These are phyloP conservation scores for Aureobasidium sp. DNA, from an alignment of 2,329 filamentous ascomycete species.

Conservation along the genomic window DNA sequence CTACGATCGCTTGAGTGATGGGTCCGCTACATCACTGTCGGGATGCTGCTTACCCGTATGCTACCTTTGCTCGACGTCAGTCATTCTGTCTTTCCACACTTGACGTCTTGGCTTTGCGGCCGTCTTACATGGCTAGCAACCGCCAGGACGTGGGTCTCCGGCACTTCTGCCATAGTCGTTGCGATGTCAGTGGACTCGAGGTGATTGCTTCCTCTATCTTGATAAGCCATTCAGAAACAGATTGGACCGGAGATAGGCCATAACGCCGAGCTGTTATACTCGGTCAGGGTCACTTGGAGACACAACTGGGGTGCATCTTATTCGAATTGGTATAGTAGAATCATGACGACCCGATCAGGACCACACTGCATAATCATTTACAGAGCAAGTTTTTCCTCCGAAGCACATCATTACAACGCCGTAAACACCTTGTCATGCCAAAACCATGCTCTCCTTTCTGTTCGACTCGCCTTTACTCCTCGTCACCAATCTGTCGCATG, in stretches of 20 bases:
- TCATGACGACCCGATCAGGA: background rate
- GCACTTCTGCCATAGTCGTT: slow-evolving; percentile 33
- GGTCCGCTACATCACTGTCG: slow-evolving; percentile 8
- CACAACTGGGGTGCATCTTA: background rate
- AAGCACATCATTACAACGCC: slow-evolving; percentile 11
- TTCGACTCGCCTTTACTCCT: slow-evolving; percentile 41
- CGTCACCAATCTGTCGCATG: slow-evolving; percentile 58
- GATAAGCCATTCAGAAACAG: background rate
- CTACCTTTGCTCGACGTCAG: slow-evolving; percentile 49
- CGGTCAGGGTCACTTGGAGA: slow-evolving; percentile 3
- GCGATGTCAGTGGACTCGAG: background rate
- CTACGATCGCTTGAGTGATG: slow-evolving; percentile 41
- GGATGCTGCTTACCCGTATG: slow-evolving; percentile 57
- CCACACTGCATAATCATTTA: background rate
- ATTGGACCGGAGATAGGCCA: slow-evolving; percentile 9
- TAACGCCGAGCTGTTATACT: slow-evolving; percentile 11
- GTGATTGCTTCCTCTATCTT: background rate
- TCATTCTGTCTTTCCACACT: slow-evolving; percentile 15
- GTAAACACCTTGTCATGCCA: slow-evolving; percentile 16
- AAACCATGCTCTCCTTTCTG: background rate
- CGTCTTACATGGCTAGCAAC: slow-evolving; percentile 86
- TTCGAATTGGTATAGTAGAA: slow-evolving; percentile 12
- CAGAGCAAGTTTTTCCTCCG: background rate
- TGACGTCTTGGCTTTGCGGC: slow-evolving; percentile 25
- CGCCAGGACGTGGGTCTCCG: slow-evolving; percentile 68